Evolutionary conservation across 2,329 filamentous ascomycete genomes (phyloP), one percentile per base, ranked within the genome.

Genomic region (Leptographium procerum): DNA sequence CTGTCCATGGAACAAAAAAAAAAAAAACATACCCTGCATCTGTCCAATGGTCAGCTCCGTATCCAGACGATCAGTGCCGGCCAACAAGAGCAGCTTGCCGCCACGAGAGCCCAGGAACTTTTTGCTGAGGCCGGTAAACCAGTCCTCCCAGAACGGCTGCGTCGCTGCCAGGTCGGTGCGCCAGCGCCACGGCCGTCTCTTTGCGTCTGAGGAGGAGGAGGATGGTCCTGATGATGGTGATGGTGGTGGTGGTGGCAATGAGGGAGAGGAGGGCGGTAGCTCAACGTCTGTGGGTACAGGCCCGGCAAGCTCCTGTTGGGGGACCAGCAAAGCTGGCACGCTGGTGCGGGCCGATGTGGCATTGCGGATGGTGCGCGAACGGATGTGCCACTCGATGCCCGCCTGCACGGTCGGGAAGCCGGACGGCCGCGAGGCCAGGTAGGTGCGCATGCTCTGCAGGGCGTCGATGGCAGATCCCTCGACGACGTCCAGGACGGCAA

Each of bases 381-480:
- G 85, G 28, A 91, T 83, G 70, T 99, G 94, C 94, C 94, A 99
- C 66, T 95, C 89, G 64, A 99, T 90, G 8, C 87, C 92, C 4
- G 87, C 82, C 62, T 87, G 79, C 22, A 96, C 65, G 14, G 84
- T 87, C n/a, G 83, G 76, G 66, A 99, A 99, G 2, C 85, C 83
- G 10, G 77, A 76, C 0, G 94, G 94, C 26, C 94, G 81, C 5
- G 86, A 91, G 1, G 88, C 85, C 24, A 99, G 80, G 70, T 96
- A 96, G 3, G 86, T 87, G 64, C 94, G 87, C 94, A 99, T 99
- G 71, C 88, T 91, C 70, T 91, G 85, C 57, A 99, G 78, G 3
- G 94, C 92, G 69, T 97, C 94, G 71, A 99, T 92, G 36, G 94
- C 94, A 0, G 89, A 95, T 13, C 94, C 89, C 72, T 99, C 94